Evolutionary conservation across 2,329 filamentous ascomycete genomes (phyloP).

Genomic region (Exophiala aquamarina): DNA sequence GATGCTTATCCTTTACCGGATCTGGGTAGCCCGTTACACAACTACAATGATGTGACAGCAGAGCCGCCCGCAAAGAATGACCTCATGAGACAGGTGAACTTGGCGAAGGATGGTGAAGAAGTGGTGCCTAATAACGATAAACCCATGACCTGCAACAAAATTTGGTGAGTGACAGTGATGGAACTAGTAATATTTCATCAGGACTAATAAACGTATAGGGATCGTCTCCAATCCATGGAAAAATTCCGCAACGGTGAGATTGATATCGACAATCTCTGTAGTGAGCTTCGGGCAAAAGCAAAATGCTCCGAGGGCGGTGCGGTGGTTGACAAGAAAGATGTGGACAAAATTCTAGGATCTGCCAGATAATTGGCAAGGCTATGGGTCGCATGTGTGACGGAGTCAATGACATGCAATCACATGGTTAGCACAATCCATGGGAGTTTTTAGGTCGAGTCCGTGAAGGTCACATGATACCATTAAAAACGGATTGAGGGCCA

Average conservation of each 20-base stretch:
- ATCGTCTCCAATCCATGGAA: conserved; percentile 81
- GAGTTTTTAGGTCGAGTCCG: conserved; percentile 7
- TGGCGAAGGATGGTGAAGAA: conserved; percentile 68
- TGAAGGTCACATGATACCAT: conserved; percentile 13
- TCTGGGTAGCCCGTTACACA: conserved; percentile 78
- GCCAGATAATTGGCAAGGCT: background rate
- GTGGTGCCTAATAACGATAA: conserved; percentile 63
- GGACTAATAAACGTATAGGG: conserved; percentile 63
- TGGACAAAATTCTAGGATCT: conserved; percentile 69
- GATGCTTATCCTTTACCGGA: conserved; percentile 78
- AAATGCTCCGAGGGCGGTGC: conserved; percentile 88
- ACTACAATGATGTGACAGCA: conserved; percentile 41
- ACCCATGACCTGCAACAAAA: conserved; percentile 81
- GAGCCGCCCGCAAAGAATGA: conserved; percentile 59
- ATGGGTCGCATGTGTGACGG: too few relatives aligned
- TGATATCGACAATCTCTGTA: conserved; percentile 89
- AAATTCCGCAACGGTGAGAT: conserved; percentile 89
- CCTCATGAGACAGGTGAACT: conserved; percentile 76
- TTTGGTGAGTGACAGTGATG: conserved; percentile 67
- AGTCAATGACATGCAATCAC: too few relatives aligned
- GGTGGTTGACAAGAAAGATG: conserved; percentile 84
- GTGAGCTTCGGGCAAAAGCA: conserved; percentile 90
- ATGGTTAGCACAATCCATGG: background rate
- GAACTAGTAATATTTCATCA: conserved; percentile 1
- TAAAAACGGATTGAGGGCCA: conserved; percentile 13